These are phyloP conservation scores for Daldinia concentrica DNA, from an alignment of 495 filamentous ascomycete species.

Conservation along the genomic window DNA sequence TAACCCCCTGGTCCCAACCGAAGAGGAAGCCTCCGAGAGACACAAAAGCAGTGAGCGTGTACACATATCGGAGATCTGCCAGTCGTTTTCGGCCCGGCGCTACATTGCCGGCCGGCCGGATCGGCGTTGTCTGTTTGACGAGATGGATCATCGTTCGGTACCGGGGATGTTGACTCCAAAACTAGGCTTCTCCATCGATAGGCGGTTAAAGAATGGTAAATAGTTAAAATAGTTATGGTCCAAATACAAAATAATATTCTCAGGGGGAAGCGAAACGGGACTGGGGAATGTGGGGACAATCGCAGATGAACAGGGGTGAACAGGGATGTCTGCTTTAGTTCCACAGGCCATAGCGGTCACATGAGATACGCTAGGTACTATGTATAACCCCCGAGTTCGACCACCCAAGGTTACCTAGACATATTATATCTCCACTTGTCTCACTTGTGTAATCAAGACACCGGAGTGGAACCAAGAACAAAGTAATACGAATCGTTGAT, in stretches of 20 bases:
- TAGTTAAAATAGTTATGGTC: background rate
- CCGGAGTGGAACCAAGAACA: too few relatives aligned
- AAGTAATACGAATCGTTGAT: too few relatives aligned
- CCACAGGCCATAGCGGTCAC: conserved; percentile 22
- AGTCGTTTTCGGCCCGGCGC: conserved; percentile 9
- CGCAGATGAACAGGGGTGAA: background rate
- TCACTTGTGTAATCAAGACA: too few relatives aligned
- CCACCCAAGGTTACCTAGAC: too few relatives aligned
- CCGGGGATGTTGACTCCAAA: background rate
- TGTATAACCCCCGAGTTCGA: too few relatives aligned
- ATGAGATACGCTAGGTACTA: too few relatives aligned
- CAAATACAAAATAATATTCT: background rate
- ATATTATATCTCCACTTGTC: too few relatives aligned
- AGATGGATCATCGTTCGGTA: conserved; percentile 18
- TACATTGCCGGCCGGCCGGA: conserved; percentile 25
- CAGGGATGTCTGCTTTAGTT: conserved; percentile 17
- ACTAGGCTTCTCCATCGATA: background rate
- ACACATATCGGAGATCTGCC: conserved; percentile 38
- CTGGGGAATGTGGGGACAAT: conserved; percentile 12
- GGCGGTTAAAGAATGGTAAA: background rate
- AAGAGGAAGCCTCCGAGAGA: conserved; percentile 56
- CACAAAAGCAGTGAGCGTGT: conserved; percentile 42
- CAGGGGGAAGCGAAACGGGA: too few relatives aligned
- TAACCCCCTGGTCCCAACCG: conserved; percentile 66
- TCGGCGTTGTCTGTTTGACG: conserved; percentile 38